Percentiles rank a stretch among this genome's conserved stretches.
phyloP scores from a whole-genome alignment of 1,139 yeast genomes.

The Saccharomyces pastorianus region DNA sequence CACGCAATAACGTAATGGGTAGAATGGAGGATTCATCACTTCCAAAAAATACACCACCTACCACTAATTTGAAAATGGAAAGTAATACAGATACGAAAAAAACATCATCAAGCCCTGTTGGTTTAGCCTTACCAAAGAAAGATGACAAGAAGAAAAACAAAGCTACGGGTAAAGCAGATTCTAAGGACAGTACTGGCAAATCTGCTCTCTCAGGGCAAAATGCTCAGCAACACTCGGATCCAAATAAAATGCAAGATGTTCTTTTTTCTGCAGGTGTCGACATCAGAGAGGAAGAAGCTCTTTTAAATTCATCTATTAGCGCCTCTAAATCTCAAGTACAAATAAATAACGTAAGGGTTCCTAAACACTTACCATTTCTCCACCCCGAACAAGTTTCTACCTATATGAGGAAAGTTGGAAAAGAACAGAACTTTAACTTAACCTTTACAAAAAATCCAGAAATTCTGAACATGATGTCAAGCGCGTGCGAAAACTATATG shows the following conservation, averaged over 20 bases:
- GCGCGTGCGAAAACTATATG: constrained; percentile 81
- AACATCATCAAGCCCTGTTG: background rate
- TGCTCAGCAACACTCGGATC: constrained; percentile 44
- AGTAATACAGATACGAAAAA: background rate
- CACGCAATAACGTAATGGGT: background rate
- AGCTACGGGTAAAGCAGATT: background rate
- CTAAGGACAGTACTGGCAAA: constrained; percentile 17
- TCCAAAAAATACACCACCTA: background rate
- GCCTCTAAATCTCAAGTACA: constrained; percentile 21
- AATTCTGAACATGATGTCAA: constrained; percentile 59
- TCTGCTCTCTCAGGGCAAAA: constrained; percentile 1
- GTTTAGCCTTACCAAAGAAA: constrained; percentile 4
- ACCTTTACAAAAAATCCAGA: constrained; percentile 52
- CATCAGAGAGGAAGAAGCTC: constrained; percentile 80
- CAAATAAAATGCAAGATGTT: constrained; percentile 84
- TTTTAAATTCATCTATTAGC: constrained; percentile 32
- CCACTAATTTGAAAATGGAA: constrained; percentile 1
- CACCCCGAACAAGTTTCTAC: constrained; percentile 59
- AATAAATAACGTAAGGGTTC: constrained; percentile 15
- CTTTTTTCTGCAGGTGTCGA: constrained; percentile 91
- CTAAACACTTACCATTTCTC: constrained; percentile 47
- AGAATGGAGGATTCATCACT: background rate
- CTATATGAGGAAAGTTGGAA: constrained; percentile 53
- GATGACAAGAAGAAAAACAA: constrained; percentile 3
- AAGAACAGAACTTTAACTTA: constrained; percentile 59